phyloP scores from a whole-genome alignment of 1,284 basidiomycete species.

The Cutaneotrichosporon cavernicola region DNA sequence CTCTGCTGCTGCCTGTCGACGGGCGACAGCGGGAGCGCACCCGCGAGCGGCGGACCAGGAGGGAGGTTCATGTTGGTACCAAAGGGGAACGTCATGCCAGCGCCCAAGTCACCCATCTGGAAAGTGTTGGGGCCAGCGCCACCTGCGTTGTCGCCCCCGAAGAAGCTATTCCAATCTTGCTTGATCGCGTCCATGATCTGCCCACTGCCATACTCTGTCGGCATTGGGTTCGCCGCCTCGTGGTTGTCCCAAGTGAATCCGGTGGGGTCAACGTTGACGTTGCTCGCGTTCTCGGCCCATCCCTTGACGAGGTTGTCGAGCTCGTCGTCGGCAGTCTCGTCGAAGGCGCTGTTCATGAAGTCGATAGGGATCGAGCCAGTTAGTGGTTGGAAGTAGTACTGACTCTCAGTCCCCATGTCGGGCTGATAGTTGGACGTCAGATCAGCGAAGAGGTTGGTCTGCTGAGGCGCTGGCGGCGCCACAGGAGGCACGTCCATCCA shows the following conservation, averaged over 20 bases:
- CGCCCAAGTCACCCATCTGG: background rate
- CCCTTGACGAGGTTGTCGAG: conserved; percentile 8
- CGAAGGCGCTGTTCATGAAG: background rate
- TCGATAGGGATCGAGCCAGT: conserved; percentile 5
- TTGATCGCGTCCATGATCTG: conserved; percentile 9
- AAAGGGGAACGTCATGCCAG: background rate
- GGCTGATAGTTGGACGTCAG: conserved; percentile 1
- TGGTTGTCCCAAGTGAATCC: background rate
- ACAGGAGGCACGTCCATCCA: conserved; percentile 5
- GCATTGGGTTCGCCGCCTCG: background rate
- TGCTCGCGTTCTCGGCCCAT: conserved; percentile 7
- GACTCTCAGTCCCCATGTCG: background rate
- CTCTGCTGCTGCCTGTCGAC: conserved; percentile 1
- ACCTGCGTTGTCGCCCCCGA: background rate
- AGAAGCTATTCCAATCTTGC: conserved; percentile 4
- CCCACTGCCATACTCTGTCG: background rate
- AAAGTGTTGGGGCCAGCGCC: background rate
- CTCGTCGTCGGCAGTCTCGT: conserved; percentile 6
- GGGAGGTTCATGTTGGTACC: background rate
- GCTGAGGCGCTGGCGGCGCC: background rate
- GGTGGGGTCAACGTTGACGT: background rate
- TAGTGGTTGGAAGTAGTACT: conserved; percentile 8
- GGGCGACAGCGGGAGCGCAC: conserved; percentile 1
- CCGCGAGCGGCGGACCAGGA: background rate
- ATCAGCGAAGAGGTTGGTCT: background rate